Base-by-base conservation (phyloP, 257 asterid species). In the Cynanchum wilfordii region DNA sequence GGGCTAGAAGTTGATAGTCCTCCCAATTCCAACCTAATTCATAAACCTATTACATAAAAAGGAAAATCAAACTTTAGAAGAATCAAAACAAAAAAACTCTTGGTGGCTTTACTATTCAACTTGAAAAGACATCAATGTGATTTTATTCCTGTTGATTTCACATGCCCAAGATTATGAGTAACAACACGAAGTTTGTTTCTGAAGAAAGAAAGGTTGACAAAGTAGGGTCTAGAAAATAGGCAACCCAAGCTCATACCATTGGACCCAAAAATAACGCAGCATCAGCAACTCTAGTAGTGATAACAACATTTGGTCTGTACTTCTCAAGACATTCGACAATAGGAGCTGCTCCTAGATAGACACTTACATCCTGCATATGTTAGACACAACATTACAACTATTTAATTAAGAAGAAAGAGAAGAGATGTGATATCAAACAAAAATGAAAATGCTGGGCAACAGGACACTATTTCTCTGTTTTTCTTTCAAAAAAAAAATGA, bases 21-120 rank as follows among this genome's bases (percentile, higher is more conserved):
- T 90, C 81, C 99, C 99, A 95, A 81, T 95, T 89, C 99, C 99
- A 95, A 42, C 99, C 99, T 70, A 95, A 83, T 84, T 95, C 99
- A 82, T 86, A 95, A 45, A 90, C 87, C 99, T 95, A 79, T 71
- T 75, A 45, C 9, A 73, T 49, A 75, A 71, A 64, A 79, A 74
- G 56, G n/a, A 60, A 75, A 52, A 52, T 10, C 64, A 74, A 19
- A 54, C 59, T 17, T 44, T 15, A 51, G 51, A 30, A 17, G 30
- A 51, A 30, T 56, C n/a, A 42, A 5, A 24, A 8, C 20, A 11
- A 52, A 64, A 50, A 64, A 50, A 40, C 22, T 56, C 49, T 69
- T 17, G 25, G 12, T 60, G 9, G 51, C 56, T 72, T 71, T 10
- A 45, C 4, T 19, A 33, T 42, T 38, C 44, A 29, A 45, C 40